These are phyloP conservation scores for Mycena rebaudengoi DNA, from an alignment of 768 basidiomycete species.

Conservation along the genomic window DNA sequence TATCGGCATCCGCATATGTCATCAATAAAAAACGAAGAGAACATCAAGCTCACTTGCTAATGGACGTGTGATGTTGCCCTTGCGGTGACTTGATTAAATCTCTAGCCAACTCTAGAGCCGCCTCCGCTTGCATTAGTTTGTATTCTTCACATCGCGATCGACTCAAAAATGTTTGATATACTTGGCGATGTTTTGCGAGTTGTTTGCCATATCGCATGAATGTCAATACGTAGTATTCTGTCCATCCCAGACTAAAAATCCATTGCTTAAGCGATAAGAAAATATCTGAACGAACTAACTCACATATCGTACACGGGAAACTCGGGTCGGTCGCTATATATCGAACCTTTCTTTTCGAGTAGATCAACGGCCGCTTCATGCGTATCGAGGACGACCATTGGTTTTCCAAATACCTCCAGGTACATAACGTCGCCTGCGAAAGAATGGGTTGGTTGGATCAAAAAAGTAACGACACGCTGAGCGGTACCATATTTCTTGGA, in stretches of 20 bases:
- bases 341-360: slow-evolving; percentile 35
- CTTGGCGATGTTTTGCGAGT: slow-evolving; percentile 26
- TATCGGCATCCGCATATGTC: too few relatives aligned
- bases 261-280: neutral
- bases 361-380: slow-evolving; percentile 36
- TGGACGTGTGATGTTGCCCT: neutral
- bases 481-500: slow-evolving; percentile 37
- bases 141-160: neutral
- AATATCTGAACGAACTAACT: slow-evolving; percentile 6
- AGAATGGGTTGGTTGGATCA: neutral
- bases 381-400: slow-evolving; percentile 34
- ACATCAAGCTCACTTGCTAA: slow-evolving; percentile 13
- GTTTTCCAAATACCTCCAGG: slow-evolving; percentile 35
- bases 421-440: slow-evolving; percentile 34
- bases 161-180: slow-evolving; percentile 21
- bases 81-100: slow-evolving; percentile 5
- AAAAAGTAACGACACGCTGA: neutral
- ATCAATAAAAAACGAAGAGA: neutral
- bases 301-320: slow-evolving; percentile 31
- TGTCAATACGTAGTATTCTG: slow-evolving; percentile 6
- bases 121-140: slow-evolving; percentile 17
- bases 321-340: slow-evolving; percentile 35
- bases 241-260: slow-evolving; percentile 27
- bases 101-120: slow-evolving; percentile 7
- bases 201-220: slow-evolving; percentile 28